phyloP scores from a whole-genome alignment of 495 filamentous ascomycete genomes.

The Lasiosphaeris hirsuta region DNA sequence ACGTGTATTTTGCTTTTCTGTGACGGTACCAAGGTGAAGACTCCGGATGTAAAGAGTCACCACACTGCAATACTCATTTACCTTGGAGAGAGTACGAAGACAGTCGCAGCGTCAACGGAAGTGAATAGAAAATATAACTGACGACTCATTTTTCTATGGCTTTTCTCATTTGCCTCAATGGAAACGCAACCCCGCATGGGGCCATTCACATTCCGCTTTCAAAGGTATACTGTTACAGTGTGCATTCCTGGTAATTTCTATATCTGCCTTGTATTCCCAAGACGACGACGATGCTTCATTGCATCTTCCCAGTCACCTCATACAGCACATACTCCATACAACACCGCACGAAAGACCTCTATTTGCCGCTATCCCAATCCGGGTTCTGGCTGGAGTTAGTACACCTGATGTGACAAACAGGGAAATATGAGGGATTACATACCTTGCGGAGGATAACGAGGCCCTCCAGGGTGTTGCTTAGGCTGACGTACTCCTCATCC shows the following conservation, averaged over 20 bases:
- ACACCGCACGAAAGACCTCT: constrained; percentile 6
- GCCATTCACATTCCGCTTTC: background rate
- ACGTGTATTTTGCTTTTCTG: no score
- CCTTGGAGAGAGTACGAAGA: no score
- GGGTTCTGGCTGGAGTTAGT: constrained; percentile 40
- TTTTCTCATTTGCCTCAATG: no score
- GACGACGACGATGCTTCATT: background rate
- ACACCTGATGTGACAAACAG: background rate
- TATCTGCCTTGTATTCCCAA: background rate
- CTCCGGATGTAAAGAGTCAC: no score
- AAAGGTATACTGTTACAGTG: constrained; percentile 1
- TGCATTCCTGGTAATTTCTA: constrained; percentile 4
- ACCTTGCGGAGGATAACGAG: constrained; percentile 97
- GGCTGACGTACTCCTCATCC: constrained; percentile 92
- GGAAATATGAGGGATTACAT: constrained; percentile 20
- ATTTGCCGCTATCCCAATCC: constrained; percentile 46
- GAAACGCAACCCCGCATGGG: no score
- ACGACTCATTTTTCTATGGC: background rate
- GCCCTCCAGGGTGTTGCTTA: constrained; percentile 88
- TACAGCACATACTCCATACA: background rate
- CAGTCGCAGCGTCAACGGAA: no score
- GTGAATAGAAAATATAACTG: no score
- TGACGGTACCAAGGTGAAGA: no score
- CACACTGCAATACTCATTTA: no score
- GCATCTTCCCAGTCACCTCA: background rate